phyloP scores from a whole-genome alignment of 177 flowering plant genomes.

The Telopea speciosissima region DNA sequence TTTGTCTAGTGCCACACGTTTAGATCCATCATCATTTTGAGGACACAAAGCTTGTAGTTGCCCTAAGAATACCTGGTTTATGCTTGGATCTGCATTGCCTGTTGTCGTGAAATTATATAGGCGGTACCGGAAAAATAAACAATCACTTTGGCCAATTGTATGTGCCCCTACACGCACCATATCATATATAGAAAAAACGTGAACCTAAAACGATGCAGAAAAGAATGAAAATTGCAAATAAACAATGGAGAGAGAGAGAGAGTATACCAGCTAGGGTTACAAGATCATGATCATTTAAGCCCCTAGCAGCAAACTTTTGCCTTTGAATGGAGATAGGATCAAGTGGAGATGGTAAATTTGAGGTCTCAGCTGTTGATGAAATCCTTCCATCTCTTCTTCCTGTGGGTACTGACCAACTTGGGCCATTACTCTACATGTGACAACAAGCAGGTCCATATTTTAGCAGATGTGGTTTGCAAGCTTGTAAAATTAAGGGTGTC shows the following conservation, averaged over 20 bases:
- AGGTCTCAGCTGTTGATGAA: conserved; percentile 44
- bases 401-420: conserved; percentile 63
- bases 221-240: no score
- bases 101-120: conserved; percentile 67
- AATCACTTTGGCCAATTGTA: conserved; percentile 70
- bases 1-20: conserved; percentile 49
- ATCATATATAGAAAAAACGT: no score
- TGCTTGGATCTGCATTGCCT: conserved; percentile 65
- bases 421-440: conserved; percentile 48
- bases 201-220: no score
- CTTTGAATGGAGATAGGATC: conserved; percentile 51
- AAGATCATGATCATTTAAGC: conserved; percentile 64
- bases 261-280: conserved; percentile 67
- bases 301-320: conserved; percentile 60
- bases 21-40: conserved; percentile 41
- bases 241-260: conserved; percentile 12
- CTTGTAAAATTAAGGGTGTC: no score
- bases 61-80: conserved; percentile 34
- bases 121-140: conserved; percentile 52
- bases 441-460: not conserved
- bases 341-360: conserved; percentile 50
- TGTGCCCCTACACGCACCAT: conserved; percentile 50
- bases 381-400: conserved; percentile 74
- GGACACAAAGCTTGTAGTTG: conserved; percentile 48
- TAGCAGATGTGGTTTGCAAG: no score